phyloP scores from a whole-genome alignment of 2,329 filamentous ascomycete genomes.

The Cryoendolithus antarcticus region DNA sequence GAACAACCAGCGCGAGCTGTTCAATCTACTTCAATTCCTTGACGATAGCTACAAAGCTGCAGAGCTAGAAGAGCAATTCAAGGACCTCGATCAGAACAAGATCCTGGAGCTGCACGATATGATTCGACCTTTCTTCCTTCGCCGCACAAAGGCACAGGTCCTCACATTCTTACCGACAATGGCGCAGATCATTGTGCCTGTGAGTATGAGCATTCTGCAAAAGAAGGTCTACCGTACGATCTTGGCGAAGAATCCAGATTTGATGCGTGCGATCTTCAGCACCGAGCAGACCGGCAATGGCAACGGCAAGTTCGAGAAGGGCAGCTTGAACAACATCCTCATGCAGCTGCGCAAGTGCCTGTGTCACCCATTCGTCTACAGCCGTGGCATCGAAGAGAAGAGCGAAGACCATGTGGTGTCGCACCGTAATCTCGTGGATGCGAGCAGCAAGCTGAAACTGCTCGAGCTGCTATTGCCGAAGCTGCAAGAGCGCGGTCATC shows the following conservation, averaged over 20 bases:
- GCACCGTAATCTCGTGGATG: conserved; percentile 76
- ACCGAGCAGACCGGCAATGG: conserved; percentile 40
- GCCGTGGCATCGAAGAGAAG: conserved; percentile 74
- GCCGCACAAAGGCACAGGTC: conserved; percentile 80
- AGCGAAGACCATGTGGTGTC: conserved; percentile 48
- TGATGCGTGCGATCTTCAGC: conserved; percentile 78
- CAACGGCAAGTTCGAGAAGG: conserved; percentile 55
- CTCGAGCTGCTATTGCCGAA: conserved; percentile 79
- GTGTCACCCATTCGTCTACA: conserved; percentile 95
- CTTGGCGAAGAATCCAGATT: conserved; percentile 73
- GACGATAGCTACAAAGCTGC: conserved; percentile 61
- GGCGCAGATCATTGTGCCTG: conserved; percentile 85
- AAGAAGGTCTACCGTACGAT: conserved; percentile 93
- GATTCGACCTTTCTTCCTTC: conserved; percentile 60
- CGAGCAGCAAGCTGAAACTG: conserved; percentile 77
- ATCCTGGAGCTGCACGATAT: conserved; percentile 68
- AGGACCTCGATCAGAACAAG: conserved; percentile 70
- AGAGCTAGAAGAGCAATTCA: conserved; percentile 61
- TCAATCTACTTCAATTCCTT: conserved; percentile 92
- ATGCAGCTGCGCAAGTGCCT: conserved; percentile 91
- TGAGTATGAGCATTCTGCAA: conserved; percentile 86
- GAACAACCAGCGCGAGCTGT: conserved; percentile 88
- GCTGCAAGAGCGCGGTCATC: conserved; percentile 70
- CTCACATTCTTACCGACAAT: conserved; percentile 86
- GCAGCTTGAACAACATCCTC: conserved; percentile 82